These are phyloP conservation scores for Oryza meridionalis DNA, from an alignment of 176 grass and related monocot genomes.

Conservation along the genomic window DNA sequence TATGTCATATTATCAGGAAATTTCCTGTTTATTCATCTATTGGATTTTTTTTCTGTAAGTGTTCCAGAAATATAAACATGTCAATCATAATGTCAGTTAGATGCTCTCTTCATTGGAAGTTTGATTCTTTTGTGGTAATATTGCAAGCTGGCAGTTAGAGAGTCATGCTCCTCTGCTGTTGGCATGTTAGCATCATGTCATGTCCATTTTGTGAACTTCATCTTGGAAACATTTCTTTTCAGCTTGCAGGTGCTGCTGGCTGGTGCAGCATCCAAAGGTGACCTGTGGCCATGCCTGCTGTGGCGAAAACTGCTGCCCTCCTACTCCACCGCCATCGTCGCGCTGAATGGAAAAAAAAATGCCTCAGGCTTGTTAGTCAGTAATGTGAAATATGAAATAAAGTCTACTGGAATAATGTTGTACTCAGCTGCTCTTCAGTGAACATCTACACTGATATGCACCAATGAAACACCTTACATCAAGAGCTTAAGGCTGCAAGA, in stretches of 20 bases:
- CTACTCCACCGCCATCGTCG: not conserved
- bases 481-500: not conserved
- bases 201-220: not conserved
- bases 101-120: not conserved
- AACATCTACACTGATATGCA: not conserved
- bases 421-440: not conserved
- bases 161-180: constrained; percentile 8
- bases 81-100: not conserved
- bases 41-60: not conserved
- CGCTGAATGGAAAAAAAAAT: constrained; percentile 1
- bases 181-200: constrained; percentile 30
- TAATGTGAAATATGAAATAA: constrained; percentile 8
- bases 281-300: constrained; percentile 67
- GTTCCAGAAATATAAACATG: not conserved
- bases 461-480: constrained; percentile 10
- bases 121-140: not conserved
- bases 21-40: not conserved
- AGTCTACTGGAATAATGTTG: not conserved
- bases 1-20: not conserved
- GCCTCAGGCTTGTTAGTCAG: not conserved
- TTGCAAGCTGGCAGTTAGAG: not conserved
- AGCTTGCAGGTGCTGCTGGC: constrained; percentile 68
- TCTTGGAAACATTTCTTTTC: constrained; percentile 16
- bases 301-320: constrained; percentile 53
- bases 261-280: constrained; percentile 49